Conservation (phyloP, 371 early-diverging fungal genomes). For the Fennellomyces sp. region DNA sequence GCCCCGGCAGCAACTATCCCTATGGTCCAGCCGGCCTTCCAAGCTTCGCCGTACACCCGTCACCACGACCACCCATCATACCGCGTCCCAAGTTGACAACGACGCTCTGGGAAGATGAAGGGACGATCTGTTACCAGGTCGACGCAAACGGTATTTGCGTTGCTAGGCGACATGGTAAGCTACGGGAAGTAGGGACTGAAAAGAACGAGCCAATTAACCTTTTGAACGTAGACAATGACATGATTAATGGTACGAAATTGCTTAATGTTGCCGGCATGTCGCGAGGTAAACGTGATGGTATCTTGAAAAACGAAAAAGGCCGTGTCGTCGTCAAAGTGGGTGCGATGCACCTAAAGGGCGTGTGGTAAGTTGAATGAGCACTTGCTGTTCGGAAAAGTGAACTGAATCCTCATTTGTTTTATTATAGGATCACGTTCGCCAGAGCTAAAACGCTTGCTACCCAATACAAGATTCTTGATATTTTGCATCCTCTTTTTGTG, state of each 20-base stretch:
- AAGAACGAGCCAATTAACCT: not conserved
- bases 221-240: conserved; percentile 69
- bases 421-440: conserved; percentile 67
- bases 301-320: conserved; percentile 84
- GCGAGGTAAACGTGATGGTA: conserved; percentile 85
- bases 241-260: conserved; percentile 87
- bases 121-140: conserved; percentile 78
- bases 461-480: conserved; percentile 69
- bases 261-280: conserved; percentile 88
- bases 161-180: conserved; percentile 73
- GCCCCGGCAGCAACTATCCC: not conserved
- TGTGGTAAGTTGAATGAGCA: conserved; percentile 60
- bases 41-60: conserved; percentile 6
- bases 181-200: not conserved
- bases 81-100: conserved; percentile 69
- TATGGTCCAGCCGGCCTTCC: conserved; percentile 7
- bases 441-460: conserved; percentile 71
- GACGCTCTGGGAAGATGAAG: conserved; percentile 85
- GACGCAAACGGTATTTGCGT: conserved; percentile 80
- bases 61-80: conserved; percentile 9
- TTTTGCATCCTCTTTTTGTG: conserved; percentile 75
- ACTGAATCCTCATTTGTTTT: not conserved
- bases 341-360: conserved; percentile 89
- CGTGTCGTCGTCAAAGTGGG: conserved; percentile 85
- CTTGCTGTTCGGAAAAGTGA: too few relatives aligned